Percentiles rank a stretch among this genome's conserved stretches.
These are phyloP conservation scores for Hypsizygus marmoreus DNA, from an alignment of 768 basidiomycete genomes.

Conservation along the genomic window DNA sequence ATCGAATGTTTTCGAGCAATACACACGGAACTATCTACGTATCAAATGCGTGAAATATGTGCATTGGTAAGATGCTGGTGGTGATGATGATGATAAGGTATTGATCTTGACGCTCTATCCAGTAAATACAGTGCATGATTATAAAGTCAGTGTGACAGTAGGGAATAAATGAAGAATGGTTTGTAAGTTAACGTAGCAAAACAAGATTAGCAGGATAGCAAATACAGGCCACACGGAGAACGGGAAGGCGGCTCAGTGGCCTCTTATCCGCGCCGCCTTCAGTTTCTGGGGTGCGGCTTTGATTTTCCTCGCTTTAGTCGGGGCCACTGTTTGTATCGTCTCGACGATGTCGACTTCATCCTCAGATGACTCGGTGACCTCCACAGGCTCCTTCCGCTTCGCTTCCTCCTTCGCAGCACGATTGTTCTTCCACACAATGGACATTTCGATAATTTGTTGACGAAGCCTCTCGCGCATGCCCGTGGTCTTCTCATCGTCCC, in stretches of 20 bases:
- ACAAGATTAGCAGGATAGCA: neutral
- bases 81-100: too few relatives aligned
- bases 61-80: too few relatives aligned
- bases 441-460: conserved; percentile 45
- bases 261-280: conserved; percentile 9
- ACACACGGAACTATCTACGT: too few relatives aligned
- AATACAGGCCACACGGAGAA: neutral
- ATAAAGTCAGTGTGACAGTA: conserved; percentile 2
- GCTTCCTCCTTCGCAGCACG: conserved; percentile 41
- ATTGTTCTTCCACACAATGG: conserved; percentile 53
- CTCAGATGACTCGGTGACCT: conserved; percentile 37
- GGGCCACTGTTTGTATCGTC: conserved; percentile 20
- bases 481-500: conserved; percentile 52
- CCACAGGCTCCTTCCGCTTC: conserved; percentile 36
- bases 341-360: conserved; percentile 46
- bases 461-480: conserved; percentile 48
- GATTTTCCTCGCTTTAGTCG: conserved; percentile 14
- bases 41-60: too few relatives aligned
- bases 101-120: neutral
- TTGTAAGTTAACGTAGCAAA: neutral
- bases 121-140: conserved; percentile 14
- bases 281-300: conserved; percentile 6
- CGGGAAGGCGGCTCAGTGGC: conserved; percentile 5
- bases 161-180: conserved; percentile 8
- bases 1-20: too few relatives aligned